phyloP scores from a whole-genome alignment of 2,329 filamentous ascomycete genomes.

The Fusarium sacchari region DNA sequence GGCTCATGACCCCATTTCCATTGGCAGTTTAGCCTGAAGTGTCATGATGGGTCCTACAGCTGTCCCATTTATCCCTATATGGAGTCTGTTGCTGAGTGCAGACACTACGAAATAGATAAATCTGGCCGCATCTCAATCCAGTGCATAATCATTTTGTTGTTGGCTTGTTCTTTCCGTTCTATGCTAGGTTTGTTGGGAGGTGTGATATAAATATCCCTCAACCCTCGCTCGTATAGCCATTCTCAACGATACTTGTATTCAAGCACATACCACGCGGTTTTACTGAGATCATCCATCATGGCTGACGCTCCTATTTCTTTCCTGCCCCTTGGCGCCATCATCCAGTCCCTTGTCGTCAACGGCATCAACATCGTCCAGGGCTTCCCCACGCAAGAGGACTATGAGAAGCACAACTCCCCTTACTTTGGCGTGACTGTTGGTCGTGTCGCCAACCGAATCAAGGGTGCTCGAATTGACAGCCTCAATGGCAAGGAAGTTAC shows the following conservation, averaged over 20 bases:
- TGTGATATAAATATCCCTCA: conserved; percentile 14
- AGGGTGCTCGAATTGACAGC: conserved; percentile 73
- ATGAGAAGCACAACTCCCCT: conserved; percentile 77
- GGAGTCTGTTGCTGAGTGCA: conserved; percentile 1
- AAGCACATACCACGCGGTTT: neutral
- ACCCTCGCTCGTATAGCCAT: conserved; percentile 9
- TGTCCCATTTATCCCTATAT: conserved; percentile 38
- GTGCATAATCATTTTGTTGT: neutral
- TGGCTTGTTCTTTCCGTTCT: conserved; percentile 4
- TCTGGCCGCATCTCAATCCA: conserved; percentile 27
- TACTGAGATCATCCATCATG: conserved; percentile 47
- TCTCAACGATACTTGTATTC: neutral
- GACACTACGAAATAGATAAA: conserved; percentile 24
- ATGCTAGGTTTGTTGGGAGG: neutral
- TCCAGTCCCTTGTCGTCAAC: conserved; percentile 82
- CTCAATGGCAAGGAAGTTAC: conserved; percentile 78
- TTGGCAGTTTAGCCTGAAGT: conserved; percentile 42
- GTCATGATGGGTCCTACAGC: conserved; percentile 38
- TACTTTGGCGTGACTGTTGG: conserved; percentile 97
- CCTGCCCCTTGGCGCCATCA: conserved; percentile 79
- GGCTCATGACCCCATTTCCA: conserved; percentile 32
- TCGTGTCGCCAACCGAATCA: conserved; percentile 83
- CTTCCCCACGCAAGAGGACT: conserved; percentile 80
- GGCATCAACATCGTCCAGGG: conserved; percentile 88
- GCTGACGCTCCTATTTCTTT: conserved; percentile 68